phyloP scores from a whole-genome alignment of 1,284 basidiomycete species.

The Moesziomyces sp. region DNA sequence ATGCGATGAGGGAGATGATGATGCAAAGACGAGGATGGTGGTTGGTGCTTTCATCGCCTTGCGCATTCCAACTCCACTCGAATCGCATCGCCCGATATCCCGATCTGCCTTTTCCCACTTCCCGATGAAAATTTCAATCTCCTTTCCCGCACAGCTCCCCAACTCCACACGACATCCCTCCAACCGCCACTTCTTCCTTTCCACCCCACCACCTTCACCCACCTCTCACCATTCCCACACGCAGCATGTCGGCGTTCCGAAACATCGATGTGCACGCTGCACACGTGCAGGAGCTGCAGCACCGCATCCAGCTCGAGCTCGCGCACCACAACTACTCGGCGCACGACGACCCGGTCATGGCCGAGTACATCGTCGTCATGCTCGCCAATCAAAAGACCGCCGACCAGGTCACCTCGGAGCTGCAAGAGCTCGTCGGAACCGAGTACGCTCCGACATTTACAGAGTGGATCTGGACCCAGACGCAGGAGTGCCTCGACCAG shows the following conservation, averaged over 20 bases:
- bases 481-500: conserved; percentile 20
- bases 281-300: conserved; percentile 43
- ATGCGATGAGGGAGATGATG: not conserved
- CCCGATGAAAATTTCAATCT: conserved; percentile 10
- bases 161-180: conserved; percentile 21
- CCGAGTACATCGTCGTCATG: conserved; percentile 68
- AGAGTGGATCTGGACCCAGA: conserved; percentile 54
- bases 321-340: conserved; percentile 49
- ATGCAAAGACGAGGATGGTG: conserved; percentile 3
- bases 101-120: not conserved
- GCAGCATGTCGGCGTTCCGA: conserved; percentile 33
- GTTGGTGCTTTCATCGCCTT: conserved; percentile 14
- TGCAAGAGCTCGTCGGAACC: conserved; percentile 60
- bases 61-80: conserved; percentile 24
- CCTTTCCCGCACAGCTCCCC: not conserved
- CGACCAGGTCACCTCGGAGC: conserved; percentile 60
- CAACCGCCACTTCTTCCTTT: not conserved
- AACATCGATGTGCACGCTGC: conserved; percentile 47
- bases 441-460: conserved; percentile 58
- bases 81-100: conserved; percentile 3
- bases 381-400: conserved; percentile 63
- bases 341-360: conserved; percentile 60
- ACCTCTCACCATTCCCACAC: not conserved
- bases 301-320: conserved; percentile 51
- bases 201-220: conserved; percentile 1